Base-by-base conservation (phyloP, 2,329 filamentous ascomycete species). In the Penicillium sp. region DNA sequence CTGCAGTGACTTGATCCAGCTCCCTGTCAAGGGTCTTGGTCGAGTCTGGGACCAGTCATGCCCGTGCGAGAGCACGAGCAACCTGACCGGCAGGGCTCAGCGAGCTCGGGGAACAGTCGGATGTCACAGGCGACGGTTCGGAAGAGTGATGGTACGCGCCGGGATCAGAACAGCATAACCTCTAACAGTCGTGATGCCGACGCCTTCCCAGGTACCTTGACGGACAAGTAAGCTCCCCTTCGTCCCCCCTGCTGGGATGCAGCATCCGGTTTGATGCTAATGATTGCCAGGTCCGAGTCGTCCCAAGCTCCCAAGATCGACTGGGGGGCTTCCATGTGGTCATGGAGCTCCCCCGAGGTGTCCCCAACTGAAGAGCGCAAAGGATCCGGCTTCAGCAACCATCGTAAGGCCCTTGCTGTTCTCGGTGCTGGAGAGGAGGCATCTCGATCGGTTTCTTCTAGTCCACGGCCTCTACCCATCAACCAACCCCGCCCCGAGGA, bases 81-180 rank as follows among this genome's bases (percentile, higher is more conserved):
- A 55, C 56, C 65, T 24, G 67, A 71, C 60, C 62, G 66, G 26
- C 70, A 75, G 62, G 74, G 71, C 52, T 76, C 75, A n/a, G 71
- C 70, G 52, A 74, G 70, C 64, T 74, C 75, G 26, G 74, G 68
- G 44, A 63, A 66, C 47, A 76, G 73, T 61, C 71, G 67, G 61
- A 61, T 67, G 29, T 75, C 75, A 21, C 71, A 77, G 49, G 73
- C 75, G 46, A 77, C 73, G 2, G 62, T 77, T 26, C 73, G 62
- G 51, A 69, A 70, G 23, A 60, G 59, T 44, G 66, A 61, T 44
- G 62, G 29, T 21, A 59, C 62, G 39, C 61, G 52, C 23, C 54
- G 50, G 28, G 59, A 59, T 26, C 64, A 55, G 51, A 59, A 55
- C 46, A 61, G 65, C 54, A 52, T 59, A 36, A 52, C 60, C 37